Evolutionary conservation across 805 yeast species (phyloP).

Genomic region (Yarrowia alimentaria): DNA sequence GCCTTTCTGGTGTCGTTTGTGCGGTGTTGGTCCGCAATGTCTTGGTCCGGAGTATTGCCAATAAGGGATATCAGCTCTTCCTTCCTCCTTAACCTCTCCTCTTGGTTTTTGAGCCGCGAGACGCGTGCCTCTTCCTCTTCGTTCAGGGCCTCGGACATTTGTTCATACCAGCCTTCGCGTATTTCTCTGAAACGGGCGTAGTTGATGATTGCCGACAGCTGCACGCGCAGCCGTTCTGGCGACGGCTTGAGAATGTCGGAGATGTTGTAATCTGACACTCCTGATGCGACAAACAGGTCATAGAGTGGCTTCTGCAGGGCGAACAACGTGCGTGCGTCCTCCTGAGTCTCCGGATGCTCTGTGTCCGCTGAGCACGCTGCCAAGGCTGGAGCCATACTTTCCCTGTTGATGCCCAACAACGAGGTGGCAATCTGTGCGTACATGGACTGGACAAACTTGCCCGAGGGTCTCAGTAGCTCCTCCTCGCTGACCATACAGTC

Average conservation of each 20-base stretch:
- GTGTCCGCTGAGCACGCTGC: slow-evolving; percentile 6
- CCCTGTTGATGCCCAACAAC: slow-evolving; percentile 13
- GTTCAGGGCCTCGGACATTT: slow-evolving; percentile 18
- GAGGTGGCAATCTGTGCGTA: slow-evolving; percentile 20
- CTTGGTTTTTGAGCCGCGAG: slow-evolving; percentile 2
- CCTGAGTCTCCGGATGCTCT: slow-evolving; percentile 21
- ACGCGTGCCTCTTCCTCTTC: slow-evolving; percentile 13
- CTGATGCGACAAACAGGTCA: slow-evolving; percentile 22
- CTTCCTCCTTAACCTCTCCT: slow-evolving; percentile 3
- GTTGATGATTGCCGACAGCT: slow-evolving; percentile 25
- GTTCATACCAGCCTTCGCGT: slow-evolving; percentile 16
- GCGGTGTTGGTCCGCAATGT: slow-evolving; percentile 6
- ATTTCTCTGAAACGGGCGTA: slow-evolving; percentile 23
- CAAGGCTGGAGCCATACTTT: slow-evolving; percentile 20
- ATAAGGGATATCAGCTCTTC: slow-evolving; percentile 1
- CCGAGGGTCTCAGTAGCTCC: slow-evolving; percentile 2
- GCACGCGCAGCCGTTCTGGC: slow-evolving; percentile 8
- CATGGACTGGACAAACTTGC: slow-evolving; percentile 23
- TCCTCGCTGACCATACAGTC: slow-evolving; percentile 19
- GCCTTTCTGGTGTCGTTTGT: not conserved
- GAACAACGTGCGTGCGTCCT: slow-evolving; percentile 5
- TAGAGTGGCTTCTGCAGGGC: slow-evolving; percentile 21
- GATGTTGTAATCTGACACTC: slow-evolving; percentile 21
- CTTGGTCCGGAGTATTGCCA: slow-evolving; percentile 1
- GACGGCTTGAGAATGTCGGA: slow-evolving; percentile 19